These are phyloP conservation scores for Lactarius quietus DNA, from an alignment of 768 basidiomycete species.

Conservation along the genomic window DNA sequence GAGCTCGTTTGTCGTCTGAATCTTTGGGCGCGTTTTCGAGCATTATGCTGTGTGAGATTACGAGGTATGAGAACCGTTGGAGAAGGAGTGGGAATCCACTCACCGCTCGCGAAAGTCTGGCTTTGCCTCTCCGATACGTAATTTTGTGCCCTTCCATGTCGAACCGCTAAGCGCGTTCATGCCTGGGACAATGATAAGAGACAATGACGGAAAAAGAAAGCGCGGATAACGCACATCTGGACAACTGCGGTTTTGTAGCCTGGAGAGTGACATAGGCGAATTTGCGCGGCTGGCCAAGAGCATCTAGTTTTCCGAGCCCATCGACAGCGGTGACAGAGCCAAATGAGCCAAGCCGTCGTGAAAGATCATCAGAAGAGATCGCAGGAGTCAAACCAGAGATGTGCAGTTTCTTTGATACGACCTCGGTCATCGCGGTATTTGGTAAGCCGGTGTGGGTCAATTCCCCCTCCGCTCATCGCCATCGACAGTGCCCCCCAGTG, in stretches of 20 bases:
- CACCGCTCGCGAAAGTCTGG: constrained; percentile 67
- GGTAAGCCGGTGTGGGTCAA: not conserved
- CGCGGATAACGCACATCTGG: constrained; percentile 51
- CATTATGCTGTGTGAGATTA: constrained; percentile 32
- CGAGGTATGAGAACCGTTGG: constrained; percentile 21
- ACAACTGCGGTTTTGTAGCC: constrained; percentile 52
- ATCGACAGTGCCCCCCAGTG: not conserved
- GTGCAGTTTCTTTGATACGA: constrained; percentile 58
- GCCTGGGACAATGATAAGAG: constrained; percentile 41
- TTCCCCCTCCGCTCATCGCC: not conserved
- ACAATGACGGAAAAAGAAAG: not conserved
- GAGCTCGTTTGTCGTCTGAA: constrained; percentile 36
- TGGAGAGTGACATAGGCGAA: constrained; percentile 75
- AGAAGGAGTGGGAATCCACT: constrained; percentile 19
- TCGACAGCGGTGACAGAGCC: constrained; percentile 66
- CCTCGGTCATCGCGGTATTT: not conserved
- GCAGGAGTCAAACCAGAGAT: constrained; percentile 72
- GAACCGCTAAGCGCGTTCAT: constrained; percentile 74
- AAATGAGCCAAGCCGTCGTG: constrained; percentile 56
- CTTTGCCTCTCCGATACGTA: constrained; percentile 83
- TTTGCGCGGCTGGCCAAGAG: constrained; percentile 59
- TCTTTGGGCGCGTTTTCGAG: constrained; percentile 35
- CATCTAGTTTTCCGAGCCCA: constrained; percentile 63
- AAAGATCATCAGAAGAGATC: constrained; percentile 55
- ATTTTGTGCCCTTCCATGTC: constrained; percentile 83